Percentiles rank a stretch among this genome's conserved stretches.
These are phyloP conservation scores for Themeda triandra DNA, from an alignment of 176 grass and related monocot genomes.

Conservation along the genomic window DNA sequence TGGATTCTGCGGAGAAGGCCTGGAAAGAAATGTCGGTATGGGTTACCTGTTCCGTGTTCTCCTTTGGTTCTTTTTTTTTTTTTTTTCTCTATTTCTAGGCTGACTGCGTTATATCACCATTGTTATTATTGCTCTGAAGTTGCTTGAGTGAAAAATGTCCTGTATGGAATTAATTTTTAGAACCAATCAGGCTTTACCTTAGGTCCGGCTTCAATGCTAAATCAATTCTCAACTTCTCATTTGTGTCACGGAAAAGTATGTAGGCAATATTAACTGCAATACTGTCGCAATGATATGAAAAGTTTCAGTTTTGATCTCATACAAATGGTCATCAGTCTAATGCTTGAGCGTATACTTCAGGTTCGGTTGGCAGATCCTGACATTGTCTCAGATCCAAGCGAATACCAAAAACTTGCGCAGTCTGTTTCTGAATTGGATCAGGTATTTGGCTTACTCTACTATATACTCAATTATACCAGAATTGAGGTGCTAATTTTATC, in stretches of 20 bases:
- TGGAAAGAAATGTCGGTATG: slow-evolving; percentile 98
- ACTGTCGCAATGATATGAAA: background rate
- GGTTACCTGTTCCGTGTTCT: slow-evolving; percentile 18
- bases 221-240: background rate
- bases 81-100: background rate
- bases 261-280: background rate
- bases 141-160: background rate
- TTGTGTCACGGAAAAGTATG: background rate
- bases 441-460: slow-evolving; percentile 35
- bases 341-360: slow-evolving; percentile 39
- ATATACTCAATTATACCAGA: background rate
- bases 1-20: slow-evolving; percentile 90
- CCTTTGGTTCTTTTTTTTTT: background rate
- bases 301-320: background rate
- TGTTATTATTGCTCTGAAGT: background rate
- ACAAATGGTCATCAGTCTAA: background rate
- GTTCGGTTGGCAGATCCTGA: slow-evolving; percentile 93
- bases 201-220: background rate
- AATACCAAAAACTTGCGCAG: slow-evolving; percentile 94
- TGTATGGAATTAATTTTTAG: background rate
- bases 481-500: background rate
- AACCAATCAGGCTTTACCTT: background rate
- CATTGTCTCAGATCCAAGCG: slow-evolving; percentile 72
- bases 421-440: slow-evolving; percentile 81
- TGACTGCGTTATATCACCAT: background rate